phyloP scores from a whole-genome alignment of 169 alveolate genomes.

The Besnoitia besnoiti region DNA sequence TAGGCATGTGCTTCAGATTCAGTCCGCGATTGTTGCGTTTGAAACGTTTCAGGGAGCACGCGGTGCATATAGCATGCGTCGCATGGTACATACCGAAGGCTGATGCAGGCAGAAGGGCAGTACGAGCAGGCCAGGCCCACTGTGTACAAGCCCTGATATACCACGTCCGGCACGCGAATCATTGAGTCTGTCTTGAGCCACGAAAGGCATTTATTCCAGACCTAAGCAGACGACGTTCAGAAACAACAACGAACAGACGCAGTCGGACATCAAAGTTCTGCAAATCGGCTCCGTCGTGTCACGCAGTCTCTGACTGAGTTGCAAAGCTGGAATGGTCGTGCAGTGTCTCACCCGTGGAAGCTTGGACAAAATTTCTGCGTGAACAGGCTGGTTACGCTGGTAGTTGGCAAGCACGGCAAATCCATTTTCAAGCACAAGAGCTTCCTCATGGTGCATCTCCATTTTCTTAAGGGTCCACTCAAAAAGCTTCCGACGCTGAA shows the following conservation, averaged over 20 bases:
- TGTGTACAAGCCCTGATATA: conserved; percentile 35
- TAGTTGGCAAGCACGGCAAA: conserved; percentile 52
- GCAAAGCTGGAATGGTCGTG: no score
- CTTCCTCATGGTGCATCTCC: conserved; percentile 37
- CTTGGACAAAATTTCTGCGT: background rate
- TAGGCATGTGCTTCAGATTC: no score
- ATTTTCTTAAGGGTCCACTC: background rate
- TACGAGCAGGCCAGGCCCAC: conserved; percentile 52
- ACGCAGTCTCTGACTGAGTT: no score
- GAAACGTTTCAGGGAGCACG: no score
- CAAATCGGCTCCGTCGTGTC: no score
- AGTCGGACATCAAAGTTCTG: no score
- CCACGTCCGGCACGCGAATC: conserved; percentile 21
- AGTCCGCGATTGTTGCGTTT: no score
- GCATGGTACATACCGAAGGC: conserved; percentile 10
- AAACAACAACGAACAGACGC: no score
- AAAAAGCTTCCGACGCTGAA: background rate
- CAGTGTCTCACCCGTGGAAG: background rate
- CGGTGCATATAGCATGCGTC: no score
- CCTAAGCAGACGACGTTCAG: background rate
- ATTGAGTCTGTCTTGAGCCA: background rate
- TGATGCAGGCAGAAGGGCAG: conserved; percentile 32
- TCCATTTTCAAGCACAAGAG: conserved; percentile 47
- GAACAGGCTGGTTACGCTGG: conserved; percentile 45
- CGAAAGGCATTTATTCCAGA: background rate